Base-by-base conservation (phyloP, 2,329 filamentous ascomycete genomes). In the Zymoseptoria tritici region DNA sequence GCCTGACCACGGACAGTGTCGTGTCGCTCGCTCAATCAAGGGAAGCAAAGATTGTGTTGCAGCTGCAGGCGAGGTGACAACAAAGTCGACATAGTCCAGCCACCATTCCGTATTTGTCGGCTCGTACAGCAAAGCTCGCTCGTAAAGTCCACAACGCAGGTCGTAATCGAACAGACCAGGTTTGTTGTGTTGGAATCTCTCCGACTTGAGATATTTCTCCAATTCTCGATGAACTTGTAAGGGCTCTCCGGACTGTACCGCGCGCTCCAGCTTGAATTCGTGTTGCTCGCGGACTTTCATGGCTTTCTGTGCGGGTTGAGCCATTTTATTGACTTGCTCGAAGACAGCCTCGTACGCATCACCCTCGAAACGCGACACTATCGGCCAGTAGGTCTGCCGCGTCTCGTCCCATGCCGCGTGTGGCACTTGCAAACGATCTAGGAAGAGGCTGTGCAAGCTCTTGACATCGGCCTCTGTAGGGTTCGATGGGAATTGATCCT, bases 1-100 rank as follows among this genome's bases (percentile, higher is more conserved):
- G 16, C 94, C 94, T 6, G 91, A 95, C 88, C 91, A 96, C 1
- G 94, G 92, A 67, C 93, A 96, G 74, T 97, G 94, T 51, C 87
- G 84, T 9, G 92, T 94, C 11, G 91, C 91, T 64, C 91, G 84
- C 67, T 91, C 86, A 2, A 95, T 80, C 6, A 93, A 82, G 53
- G 90, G 83, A 9, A 96, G 81, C 46, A 89, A 73, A 9, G 65
- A 66, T 11, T 58, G 57, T 9, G 62, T 62, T 8, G 56, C 59
- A 8, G 59, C 56, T 6, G 62, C 51, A 78, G 81, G n/a, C 79
- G 81, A 54, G 68, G 68, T 66, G 55, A 83, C 77, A 13, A 94
- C 76, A 65, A 91, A 91, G 62, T 91, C 88, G 26, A 90, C 79
- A 68, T 91, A 90, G 65, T 96, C 91, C 69, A 88, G 85, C 93